Evolutionary conservation across 2,329 filamentous ascomycete species (phyloP).

Genomic region (Fusarium miscanthi): DNA sequence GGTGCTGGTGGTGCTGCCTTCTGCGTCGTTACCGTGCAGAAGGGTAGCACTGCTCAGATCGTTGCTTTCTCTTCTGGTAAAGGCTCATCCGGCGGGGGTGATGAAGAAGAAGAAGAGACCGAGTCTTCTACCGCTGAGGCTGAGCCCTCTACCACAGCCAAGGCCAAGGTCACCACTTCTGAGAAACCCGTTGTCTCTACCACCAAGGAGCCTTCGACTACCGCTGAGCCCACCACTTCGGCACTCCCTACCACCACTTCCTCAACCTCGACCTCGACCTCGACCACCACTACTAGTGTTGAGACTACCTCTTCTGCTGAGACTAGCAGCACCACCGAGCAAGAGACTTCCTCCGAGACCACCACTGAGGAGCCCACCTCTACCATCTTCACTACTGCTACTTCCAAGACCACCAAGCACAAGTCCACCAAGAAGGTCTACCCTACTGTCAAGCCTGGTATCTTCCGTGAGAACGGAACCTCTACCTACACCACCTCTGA

Average conservation of each 20-base stretch:
- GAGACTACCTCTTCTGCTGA: conserved; percentile 30
- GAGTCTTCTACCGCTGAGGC: conserved; percentile 26
- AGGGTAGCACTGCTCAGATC: conserved; percentile 74
- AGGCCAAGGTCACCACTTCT: conserved; percentile 29
- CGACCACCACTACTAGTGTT: conserved; percentile 23
- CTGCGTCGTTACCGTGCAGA: conserved; percentile 80
- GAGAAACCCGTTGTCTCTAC: conserved; percentile 28
- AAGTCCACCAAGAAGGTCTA: conserved; percentile 32
- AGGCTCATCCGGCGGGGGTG: conserved; percentile 37
- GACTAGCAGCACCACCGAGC: conserved; percentile 16
- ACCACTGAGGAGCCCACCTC: conserved; percentile 32
- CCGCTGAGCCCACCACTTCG: conserved; percentile 30
- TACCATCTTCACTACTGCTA: conserved; percentile 44
- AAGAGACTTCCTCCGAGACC: conserved; percentile 17
- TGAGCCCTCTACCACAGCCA: conserved; percentile 39
- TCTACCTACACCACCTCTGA: conserved; percentile 30
- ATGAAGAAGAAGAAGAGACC: conserved; percentile 31
- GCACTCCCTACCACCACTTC: conserved; percentile 30
- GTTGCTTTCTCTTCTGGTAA: conserved; percentile 66
- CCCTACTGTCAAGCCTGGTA: conserved; percentile 52
- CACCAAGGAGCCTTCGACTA: conserved; percentile 35
- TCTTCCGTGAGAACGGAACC: conserved; percentile 66
- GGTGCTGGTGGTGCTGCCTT: conserved; percentile 77
- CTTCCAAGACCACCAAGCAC: conserved; percentile 27
- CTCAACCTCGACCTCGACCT: not conserved